Conservation (phyloP, 208 protist genomes). For the Trichomonas tenax region DNA sequence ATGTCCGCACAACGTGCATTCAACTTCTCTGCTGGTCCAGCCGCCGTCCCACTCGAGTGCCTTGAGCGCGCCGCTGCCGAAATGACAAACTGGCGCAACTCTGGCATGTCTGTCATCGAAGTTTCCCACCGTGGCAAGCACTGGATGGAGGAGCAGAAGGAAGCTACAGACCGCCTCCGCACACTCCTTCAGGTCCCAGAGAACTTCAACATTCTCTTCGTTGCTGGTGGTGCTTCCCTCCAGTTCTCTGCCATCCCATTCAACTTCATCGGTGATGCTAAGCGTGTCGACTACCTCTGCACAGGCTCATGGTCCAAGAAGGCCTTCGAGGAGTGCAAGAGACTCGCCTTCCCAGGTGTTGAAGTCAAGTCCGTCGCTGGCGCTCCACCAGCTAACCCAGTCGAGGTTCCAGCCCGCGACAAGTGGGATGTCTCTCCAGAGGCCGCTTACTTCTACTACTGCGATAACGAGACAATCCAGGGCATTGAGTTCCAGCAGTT, state of each 20-base stretch:
- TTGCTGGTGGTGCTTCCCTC: neutral
- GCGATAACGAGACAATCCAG: constrained; percentile 14
- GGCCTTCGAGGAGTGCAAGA: neutral
- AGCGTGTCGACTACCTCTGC: neutral
- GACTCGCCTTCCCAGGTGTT: neutral
- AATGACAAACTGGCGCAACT: neutral
- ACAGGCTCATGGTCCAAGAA: constrained; percentile 18
- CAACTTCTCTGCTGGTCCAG: constrained; percentile 6
- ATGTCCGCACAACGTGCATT: neutral
- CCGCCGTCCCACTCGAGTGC: neutral
- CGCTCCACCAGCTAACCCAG: neutral
- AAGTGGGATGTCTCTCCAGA: neutral
- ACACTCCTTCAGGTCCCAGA: neutral
- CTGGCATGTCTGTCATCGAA: constrained; percentile 5
- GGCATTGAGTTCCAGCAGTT: neutral
- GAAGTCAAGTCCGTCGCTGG: neutral
- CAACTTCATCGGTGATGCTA: neutral
- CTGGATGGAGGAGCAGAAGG: neutral
- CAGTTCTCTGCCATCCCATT: constrained; percentile 18
- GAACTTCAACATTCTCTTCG: neutral
- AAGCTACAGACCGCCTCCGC: neutral
- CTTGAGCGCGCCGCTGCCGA: neutral
- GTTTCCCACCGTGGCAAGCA: neutral
- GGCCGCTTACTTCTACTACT: neutral
- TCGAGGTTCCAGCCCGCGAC: neutral